phyloP scores from a whole-genome alignment of 345 rosid genomes.

The Salix suchowensis region DNA sequence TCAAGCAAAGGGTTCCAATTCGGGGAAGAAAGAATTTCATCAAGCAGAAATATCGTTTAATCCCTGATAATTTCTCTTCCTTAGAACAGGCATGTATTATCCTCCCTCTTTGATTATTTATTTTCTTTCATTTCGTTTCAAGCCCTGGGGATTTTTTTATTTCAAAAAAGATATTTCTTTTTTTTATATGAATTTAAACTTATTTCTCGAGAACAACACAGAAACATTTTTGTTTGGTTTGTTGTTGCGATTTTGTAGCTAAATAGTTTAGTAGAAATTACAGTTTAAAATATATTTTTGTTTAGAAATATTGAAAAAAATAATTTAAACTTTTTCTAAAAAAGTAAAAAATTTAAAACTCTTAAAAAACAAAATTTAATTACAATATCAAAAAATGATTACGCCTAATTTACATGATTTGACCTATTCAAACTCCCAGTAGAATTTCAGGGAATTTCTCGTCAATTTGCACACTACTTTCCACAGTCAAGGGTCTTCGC shows the following conservation, averaged over 20 bases:
- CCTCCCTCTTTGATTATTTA: not conserved
- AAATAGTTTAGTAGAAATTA: too few species aligned
- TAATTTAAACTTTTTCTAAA: too few species aligned
- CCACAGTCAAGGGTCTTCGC: not conserved
- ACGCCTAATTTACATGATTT: too few species aligned
- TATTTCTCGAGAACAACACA: not conserved
- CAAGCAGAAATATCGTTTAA: constrained; percentile 32
- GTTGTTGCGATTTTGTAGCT: not conserved
- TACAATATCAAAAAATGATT: too few species aligned
- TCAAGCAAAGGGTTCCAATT: not conserved
- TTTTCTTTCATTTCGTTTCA: not conserved
- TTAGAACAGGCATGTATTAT: constrained; percentile 25
- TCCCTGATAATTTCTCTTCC: constrained; percentile 37
- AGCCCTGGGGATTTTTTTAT: not conserved
- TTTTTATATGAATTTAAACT: too few species aligned
- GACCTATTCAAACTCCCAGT: too few species aligned
- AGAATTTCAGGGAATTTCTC: not conserved
- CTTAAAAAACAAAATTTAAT: too few species aligned
- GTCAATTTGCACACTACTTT: not conserved
- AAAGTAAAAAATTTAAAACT: too few species aligned
- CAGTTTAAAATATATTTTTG: too few species aligned
- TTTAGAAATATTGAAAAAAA: too few species aligned
- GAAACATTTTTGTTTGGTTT: not conserved
- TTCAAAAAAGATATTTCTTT: not conserved
- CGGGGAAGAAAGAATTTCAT: not conserved